Evolutionary conservation across 1,139 yeast species (phyloP).

Genomic region (Chernovozyma aurita): DNA sequence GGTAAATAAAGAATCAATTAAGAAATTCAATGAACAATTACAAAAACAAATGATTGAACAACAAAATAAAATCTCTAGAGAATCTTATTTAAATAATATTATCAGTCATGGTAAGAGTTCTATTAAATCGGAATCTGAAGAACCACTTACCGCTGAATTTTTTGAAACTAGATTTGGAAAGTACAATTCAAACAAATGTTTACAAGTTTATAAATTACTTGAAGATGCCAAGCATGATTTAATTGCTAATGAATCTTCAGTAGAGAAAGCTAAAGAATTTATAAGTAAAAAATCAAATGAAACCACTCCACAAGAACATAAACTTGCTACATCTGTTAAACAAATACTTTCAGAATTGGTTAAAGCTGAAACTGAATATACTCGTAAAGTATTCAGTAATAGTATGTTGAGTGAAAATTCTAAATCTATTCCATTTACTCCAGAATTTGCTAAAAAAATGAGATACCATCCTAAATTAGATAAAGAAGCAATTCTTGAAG

Average conservation of each 20-base stretch:
- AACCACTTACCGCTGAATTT: conserved; percentile 17
- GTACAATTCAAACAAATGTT: conserved; percentile 27
- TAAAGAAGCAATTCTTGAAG: conserved; percentile 51
- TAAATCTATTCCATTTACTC: conserved; percentile 40
- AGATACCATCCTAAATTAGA: conserved; percentile 44
- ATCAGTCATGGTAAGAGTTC: conserved; percentile 15
- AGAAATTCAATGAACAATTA: conserved; percentile 22
- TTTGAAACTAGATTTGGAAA: conserved; percentile 20
- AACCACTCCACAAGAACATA: conserved; percentile 32
- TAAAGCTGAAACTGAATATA: conserved; percentile 44
- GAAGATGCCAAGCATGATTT: conserved; percentile 25
- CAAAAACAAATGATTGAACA: conserved; percentile 30
- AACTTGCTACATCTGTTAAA: conserved; percentile 44
- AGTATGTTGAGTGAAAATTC: conserved; percentile 25
- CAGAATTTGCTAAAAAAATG: conserved; percentile 56
- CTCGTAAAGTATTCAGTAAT: conserved; percentile 35
- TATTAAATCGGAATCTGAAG: conserved; percentile 19
- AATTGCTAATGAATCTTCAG: conserved; percentile 13
- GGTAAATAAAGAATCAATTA: conserved; percentile 15
- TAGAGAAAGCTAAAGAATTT: conserved; percentile 17
- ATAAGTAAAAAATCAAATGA: conserved; percentile 36
- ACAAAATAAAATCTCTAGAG: conserved; percentile 43
- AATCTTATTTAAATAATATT: conserved; percentile 41
- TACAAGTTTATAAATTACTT: conserved; percentile 26
- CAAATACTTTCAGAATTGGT: conserved; percentile 53